Evolutionary conservation across 148 eudicot species (phyloP), one percentile per base, ranked within the genome.

Genomic region (Simmondsia chinensis): DNA sequence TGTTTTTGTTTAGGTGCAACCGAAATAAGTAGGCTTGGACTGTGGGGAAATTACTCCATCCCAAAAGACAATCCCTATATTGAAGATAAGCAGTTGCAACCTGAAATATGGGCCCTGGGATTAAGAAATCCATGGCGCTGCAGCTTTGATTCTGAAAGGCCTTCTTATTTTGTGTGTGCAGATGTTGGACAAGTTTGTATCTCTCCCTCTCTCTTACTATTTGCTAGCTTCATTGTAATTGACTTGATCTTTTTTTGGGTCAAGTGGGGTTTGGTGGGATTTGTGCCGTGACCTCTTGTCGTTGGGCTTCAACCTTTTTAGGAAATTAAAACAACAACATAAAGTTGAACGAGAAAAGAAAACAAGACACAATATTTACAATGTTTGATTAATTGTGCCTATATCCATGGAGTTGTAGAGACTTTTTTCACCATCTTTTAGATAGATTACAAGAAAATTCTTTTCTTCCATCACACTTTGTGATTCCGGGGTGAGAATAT

Each of bases 41-140:
- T 83, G 11, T 87, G 89, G 88, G 96, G 94, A 48, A 87, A 79
- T 69, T 87, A 87, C 66, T 58, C 83, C 28, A 80, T 87, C 56
- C 96, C 89, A 7, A 61, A 64, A 48, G 94, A 87, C 49, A 83
- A 87, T 44, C 94, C 96, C 6, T 80, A 76, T 50, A 44, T 35
- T 21, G 38, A 67, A 27, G 86, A 83, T 43, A 63, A 50, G 41
- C 73, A 63, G 5, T 66, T 78, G 57, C 66, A 52, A 46, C 79
- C 84, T 33, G 96, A 87, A 58, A 79, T 87, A 59, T 87, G 94
- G 94, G 88, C 96, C 15, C n/a, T 70, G 30, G 88, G 96, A 59
- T 41, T 87, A 0, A 66, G 88, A 59, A 83, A 87, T 58, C 94
- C 94, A 20, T 87, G 96, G 94, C 61, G 88, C n/a, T 87, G 96